Evolutionary conservation across 345 rosid species (phyloP), one percentile per base, ranked within the genome.

Genomic region (Eucalyptus curtisii): DNA sequence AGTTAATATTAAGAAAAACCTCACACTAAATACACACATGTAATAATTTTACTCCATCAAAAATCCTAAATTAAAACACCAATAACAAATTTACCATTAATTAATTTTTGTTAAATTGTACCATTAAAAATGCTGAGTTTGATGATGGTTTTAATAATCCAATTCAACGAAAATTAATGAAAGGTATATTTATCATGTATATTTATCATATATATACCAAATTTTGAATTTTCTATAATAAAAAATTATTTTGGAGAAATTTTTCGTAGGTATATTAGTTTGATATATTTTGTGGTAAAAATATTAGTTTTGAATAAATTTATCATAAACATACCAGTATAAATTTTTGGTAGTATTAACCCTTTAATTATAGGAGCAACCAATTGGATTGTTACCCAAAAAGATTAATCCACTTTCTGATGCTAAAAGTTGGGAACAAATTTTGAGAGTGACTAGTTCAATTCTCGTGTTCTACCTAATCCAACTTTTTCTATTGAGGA

Each of bases 91-190:
- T 52, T 52, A 19, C 5, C 4, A 20, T 52, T 52, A 1, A 52
- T 52, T 0, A 52, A 2, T 52, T 52, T 52, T 52, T 8, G 0
- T 20, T 52, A 52, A 52, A 19, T 19, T 19, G 19, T 52, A 5
- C 7, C 2, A n/a, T 52, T 52, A 0, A 3, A 52, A 52, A 3
- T 19, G 0, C 0, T 3, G 4, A 52, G 55, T 52, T 19, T 0
- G 22, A 50, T 17, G 55, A 50, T 4, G 55, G 8, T 7, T 52
- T 52, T 52, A 52, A 52, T 52, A 52, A 19, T 52, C 0, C 0
- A 19, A 52, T 52, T 50, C 1, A 52, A 52, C 1, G 4, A 17
- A 52, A 52, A 0, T 2, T 52, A 52, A 52, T 0, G 0, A 4
- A 52, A 52, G 0, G 4, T 52, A 52, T 20, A 52, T 20, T 52